Base-by-base conservation (phyloP, 306 rosid species). In the Prunus armeniaca region DNA sequence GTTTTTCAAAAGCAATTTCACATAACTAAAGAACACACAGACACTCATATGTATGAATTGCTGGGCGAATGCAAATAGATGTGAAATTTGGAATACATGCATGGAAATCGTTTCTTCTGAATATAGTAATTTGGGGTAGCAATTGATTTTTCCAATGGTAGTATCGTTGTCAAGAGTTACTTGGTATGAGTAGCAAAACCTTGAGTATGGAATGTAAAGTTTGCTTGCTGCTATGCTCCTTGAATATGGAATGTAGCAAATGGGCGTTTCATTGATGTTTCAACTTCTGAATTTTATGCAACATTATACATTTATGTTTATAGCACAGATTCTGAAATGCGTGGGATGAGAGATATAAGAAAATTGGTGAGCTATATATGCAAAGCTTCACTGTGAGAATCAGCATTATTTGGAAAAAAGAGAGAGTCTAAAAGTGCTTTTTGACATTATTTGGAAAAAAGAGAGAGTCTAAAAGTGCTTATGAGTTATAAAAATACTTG, bases 311-410 rank as follows among this genome's bases (percentile, higher is more conserved):
- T 25, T 61, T 61, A 58, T 13, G 15, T 56, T 22, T 2, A 41
- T 41, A 38, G 4, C 13, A 14, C 11, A 15, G 9, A 19, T 56
- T 46, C 9, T 63, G 6, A 7, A 17, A 17, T 13, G 5, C 22
- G 17, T 43, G 38, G 67, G 55, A 56, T 20, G 76, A 57, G 76
- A 72, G 56, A 34, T 66, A 72, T 5, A 41, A 72, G 67, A 72
- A 57, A 72, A 72, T 72, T n/a, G 38, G 38, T 13, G 76, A 57
- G 65, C 55, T 72, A 43, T 32, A 43, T 32, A 24, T 20, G 22
- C 43, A 14, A 49, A 72, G 55, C 67, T 72, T 61, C 2, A 41
- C 57, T 52, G 41, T 22, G 76, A 41, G 1, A 72, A 72, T 66
- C 25, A 24, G 3, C 66, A 32, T 5, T 32, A 32, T 32, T 32